Evolutionary conservation across 2,329 filamentous ascomycete genomes (phyloP).

Genomic region (Madurella mycetomatis): DNA sequence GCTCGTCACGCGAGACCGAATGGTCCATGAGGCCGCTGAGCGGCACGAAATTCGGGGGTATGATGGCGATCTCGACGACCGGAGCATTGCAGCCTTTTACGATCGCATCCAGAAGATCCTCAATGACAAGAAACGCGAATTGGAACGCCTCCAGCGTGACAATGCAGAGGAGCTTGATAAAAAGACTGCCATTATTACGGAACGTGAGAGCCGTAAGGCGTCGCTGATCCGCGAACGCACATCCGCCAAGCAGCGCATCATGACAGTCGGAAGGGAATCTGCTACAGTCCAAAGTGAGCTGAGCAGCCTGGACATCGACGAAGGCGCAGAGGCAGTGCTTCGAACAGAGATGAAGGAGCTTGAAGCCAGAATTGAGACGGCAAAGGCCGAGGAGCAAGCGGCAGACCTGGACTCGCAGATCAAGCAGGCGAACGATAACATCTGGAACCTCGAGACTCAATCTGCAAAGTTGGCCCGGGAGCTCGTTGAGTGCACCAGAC

Average conservation of each 20-base stretch:
- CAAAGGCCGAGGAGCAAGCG: constrained; percentile 58
- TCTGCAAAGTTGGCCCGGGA: constrained; percentile 72
- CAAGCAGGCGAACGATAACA: constrained; percentile 57
- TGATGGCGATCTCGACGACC: constrained; percentile 71
- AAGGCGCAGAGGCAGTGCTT: constrained; percentile 74
- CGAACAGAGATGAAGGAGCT: constrained; percentile 70
- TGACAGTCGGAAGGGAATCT: constrained; percentile 67
- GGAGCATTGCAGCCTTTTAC: constrained; percentile 70
- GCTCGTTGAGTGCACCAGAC: constrained; percentile 74
- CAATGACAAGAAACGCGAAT: constrained; percentile 70
- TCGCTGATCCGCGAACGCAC: constrained; percentile 70
- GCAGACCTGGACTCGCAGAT: constrained; percentile 69
- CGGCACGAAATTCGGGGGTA: constrained; percentile 79
- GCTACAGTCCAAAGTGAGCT: constrained; percentile 62
- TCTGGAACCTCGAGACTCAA: constrained; percentile 67
- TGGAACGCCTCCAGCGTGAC: constrained; percentile 70
- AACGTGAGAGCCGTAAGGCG: constrained; percentile 70
- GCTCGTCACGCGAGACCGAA: constrained; percentile 61
- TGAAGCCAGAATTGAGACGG: constrained; percentile 55
- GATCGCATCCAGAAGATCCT: constrained; percentile 70
- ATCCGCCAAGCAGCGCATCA: constrained; percentile 67
- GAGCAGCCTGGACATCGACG: constrained; percentile 73
- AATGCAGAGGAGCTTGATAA: constrained; percentile 69
- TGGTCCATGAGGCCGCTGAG: constrained; percentile 74
- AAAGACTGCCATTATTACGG: constrained; percentile 67